Evolutionary conservation across 495 filamentous ascomycete genomes (phyloP).

Genomic region (Rostrohypoxylon terebratum): DNA sequence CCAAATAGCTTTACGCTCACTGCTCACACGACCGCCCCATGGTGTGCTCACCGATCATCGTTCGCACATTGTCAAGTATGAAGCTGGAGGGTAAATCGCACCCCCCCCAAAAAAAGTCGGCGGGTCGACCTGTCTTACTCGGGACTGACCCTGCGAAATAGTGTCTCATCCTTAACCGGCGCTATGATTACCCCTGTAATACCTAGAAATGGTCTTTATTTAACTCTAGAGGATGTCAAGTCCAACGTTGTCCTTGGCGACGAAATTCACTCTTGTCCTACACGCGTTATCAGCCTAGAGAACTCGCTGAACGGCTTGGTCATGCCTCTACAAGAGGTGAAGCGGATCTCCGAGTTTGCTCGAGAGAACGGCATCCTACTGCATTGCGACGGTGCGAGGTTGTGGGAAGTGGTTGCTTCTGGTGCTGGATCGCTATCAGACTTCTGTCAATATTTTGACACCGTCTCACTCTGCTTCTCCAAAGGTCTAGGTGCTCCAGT

Average conservation of each 20-base stretch:
- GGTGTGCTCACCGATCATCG: slow-evolving; percentile 75
- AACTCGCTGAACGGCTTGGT: slow-evolving; percentile 81
- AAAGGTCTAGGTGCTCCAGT: slow-evolving; percentile 88
- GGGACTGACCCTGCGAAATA: slow-evolving; percentile 38
- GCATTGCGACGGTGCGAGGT: slow-evolving; percentile 83
- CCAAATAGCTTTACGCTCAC: slow-evolving; percentile 75
- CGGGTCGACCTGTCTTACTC: too few relatives aligned
- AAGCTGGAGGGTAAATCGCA: slow-evolving; percentile 71
- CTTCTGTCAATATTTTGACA: slow-evolving; percentile 77
- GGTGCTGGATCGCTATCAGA: slow-evolving; percentile 69
- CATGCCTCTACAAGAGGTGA: slow-evolving; percentile 75
- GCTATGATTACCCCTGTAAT: slow-evolving; percentile 66
- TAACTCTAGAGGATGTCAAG: slow-evolving; percentile 78
- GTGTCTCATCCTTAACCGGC: slow-evolving; percentile 65
- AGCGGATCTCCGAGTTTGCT: slow-evolving; percentile 73
- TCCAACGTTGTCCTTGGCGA: slow-evolving; percentile 58
- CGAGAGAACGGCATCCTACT: slow-evolving; percentile 71
- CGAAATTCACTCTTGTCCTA: slow-evolving; percentile 70
- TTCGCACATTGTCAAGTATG: slow-evolving; percentile 74
- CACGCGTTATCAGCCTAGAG: slow-evolving; percentile 79
- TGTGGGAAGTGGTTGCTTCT: slow-evolving; percentile 77
- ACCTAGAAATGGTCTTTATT: slow-evolving; percentile 71
- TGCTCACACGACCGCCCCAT: slow-evolving; percentile 77
- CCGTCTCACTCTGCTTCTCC: slow-evolving; percentile 80
- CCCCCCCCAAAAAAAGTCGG: too few relatives aligned